A percentile compares a stretch with the other conserved stretches of the same genome.
phyloP scores from a whole-genome alignment of 768 basidiomycete genomes.

The Pisolithus microcarpus region DNA sequence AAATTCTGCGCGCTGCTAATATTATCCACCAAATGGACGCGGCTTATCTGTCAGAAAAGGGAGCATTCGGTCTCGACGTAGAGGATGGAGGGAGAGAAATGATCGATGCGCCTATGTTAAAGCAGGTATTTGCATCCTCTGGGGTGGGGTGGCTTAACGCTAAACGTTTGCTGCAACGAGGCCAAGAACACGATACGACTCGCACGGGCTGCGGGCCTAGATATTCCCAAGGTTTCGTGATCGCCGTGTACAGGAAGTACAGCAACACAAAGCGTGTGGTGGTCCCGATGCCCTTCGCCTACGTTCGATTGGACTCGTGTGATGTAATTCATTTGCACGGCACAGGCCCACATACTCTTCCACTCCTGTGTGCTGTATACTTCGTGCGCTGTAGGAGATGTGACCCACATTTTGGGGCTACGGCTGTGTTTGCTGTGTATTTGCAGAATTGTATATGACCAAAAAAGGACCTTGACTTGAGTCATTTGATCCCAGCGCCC shows the following conservation, averaged over 20 bases:
- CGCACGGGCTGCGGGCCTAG: conserved; percentile 48
- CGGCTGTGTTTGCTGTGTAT: no score
- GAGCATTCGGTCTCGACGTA: conserved; percentile 68
- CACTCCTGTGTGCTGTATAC: no score
- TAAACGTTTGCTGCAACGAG: conserved; percentile 18
- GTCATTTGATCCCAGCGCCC: not conserved
- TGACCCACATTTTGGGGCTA: no score
- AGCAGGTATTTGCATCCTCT: conserved; percentile 46
- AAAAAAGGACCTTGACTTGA: not conserved
- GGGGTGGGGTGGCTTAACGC: no score
- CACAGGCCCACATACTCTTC: no score
- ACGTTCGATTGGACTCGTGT: no score
- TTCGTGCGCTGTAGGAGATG: no score
- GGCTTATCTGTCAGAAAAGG: conserved; percentile 45
- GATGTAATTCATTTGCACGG: no score
- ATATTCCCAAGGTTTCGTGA: conserved; percentile 39
- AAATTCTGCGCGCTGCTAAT: conserved; percentile 68
- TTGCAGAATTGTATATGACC: not conserved
- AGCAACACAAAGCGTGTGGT: not conserved
- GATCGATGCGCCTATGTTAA: conserved; percentile 90
- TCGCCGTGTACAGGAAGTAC: not conserved
- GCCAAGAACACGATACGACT: conserved; percentile 46
- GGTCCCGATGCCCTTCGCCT: no score
- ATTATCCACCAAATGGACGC: conserved; percentile 62
- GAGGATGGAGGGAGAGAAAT: conserved; percentile 57